These are phyloP conservation scores for Chrysanthemum lavandulifolium DNA, from an alignment of 129 eudicot species.

Conservation along the genomic window DNA sequence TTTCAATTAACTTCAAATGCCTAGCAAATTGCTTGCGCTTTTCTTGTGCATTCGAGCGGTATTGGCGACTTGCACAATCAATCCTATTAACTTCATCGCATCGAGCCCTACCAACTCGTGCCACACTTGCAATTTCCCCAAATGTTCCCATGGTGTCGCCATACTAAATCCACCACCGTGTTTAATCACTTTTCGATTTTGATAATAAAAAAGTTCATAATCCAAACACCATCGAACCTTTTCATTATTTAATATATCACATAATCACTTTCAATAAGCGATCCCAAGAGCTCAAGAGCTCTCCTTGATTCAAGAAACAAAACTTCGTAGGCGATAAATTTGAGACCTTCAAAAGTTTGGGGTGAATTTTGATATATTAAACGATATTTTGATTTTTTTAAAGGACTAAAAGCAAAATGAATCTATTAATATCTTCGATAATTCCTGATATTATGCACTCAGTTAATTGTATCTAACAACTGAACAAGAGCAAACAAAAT, in stretches of 20 bases:
- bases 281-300: not conserved
- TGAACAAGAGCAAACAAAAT: no score
- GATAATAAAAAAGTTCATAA: not conserved
- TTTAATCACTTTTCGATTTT: not conserved
- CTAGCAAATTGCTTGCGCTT: conserved; percentile 76
- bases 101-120: conserved; percentile 68
- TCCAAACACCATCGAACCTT: no score
- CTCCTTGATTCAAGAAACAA: not conserved
- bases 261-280: no score
- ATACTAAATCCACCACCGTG: conserved; percentile 31
- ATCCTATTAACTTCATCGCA: conserved; percentile 64
- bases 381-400: not conserved
- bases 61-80: conserved; percentile 72
- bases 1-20: conserved; percentile 76
- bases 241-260: no score
- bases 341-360: not conserved
- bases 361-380: conserved; percentile 13
- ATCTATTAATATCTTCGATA: not conserved
- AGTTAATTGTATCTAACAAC: no score
- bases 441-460: not conserved
- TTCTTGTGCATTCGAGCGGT: conserved; percentile 91
- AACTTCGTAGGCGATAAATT: not conserved
- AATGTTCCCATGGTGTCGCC: conserved; percentile 53
- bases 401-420: not conserved
- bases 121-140: conserved; percentile 71